phyloP scores from a whole-genome alignment of 495 filamentous ascomycete genomes.

The Penicillium arizonense region DNA sequence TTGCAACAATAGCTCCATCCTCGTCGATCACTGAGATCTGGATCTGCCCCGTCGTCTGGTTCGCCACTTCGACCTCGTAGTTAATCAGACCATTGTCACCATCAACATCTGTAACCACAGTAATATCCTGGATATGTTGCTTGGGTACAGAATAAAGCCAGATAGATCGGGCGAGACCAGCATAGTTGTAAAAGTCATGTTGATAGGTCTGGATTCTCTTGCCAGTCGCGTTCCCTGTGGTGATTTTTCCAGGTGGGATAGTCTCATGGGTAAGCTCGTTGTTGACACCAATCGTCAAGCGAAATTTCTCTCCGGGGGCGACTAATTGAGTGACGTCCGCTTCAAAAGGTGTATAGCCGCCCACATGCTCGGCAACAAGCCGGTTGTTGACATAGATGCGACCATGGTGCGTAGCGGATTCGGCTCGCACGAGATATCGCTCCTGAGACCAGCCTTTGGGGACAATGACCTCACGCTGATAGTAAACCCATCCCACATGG shows the following conservation, averaged over 20 bases:
- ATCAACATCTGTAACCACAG: slow-evolving; percentile 1
- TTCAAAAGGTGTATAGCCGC: slow-evolving; percentile 5
- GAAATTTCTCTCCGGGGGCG: slow-evolving; percentile 2
- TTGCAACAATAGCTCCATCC: background rate
- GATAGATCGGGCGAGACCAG: slow-evolving; percentile 3
- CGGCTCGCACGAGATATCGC: slow-evolving; percentile 3
- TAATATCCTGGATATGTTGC: slow-evolving; percentile 2
- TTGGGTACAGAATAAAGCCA: slow-evolving; percentile 3
- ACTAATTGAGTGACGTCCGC: background rate
- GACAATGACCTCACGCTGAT: slow-evolving; percentile 3
- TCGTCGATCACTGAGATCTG: background rate
- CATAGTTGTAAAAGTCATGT: slow-evolving; percentile 7
- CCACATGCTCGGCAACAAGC: slow-evolving; percentile 4
- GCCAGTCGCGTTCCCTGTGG: background rate
- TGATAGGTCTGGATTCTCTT: slow-evolving; percentile 1
- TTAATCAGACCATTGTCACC: slow-evolving; percentile 1
- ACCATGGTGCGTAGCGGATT: slow-evolving; percentile 1
- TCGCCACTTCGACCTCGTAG: slow-evolving; percentile 1
- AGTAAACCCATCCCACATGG: slow-evolving; percentile 7
- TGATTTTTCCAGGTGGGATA: slow-evolving; percentile 1
- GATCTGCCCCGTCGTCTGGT: background rate
- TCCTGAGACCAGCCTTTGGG: slow-evolving; percentile 7
- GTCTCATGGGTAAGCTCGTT: slow-evolving; percentile 5
- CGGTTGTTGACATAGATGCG: slow-evolving; percentile 4
- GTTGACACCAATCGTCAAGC: slow-evolving; percentile 5